phyloP scores from a whole-genome alignment of 2,329 filamentous ascomycete species.

The Cladosporium phlei region DNA sequence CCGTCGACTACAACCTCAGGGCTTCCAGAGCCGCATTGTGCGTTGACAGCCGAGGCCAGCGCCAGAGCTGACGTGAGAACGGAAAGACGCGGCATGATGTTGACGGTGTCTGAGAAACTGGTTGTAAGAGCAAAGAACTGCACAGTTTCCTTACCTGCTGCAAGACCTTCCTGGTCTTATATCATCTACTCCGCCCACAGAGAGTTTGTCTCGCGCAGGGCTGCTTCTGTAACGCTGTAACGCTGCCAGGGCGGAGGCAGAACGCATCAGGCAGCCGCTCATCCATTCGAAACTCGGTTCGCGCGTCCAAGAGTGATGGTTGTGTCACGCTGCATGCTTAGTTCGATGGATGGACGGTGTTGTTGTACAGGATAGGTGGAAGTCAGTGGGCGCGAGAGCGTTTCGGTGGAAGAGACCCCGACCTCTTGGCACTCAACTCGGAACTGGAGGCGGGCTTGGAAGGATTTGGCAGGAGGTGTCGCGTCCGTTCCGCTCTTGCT shows the following conservation, averaged over 20 bases:
- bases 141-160: neutral
- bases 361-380: conserved; percentile 10
- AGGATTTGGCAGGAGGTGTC: conserved; percentile 4
- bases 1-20: conserved; percentile 47
- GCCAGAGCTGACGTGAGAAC: conserved; percentile 41
- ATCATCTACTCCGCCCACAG: neutral
- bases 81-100: conserved; percentile 37
- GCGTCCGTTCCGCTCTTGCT: too few species aligned
- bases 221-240: neutral
- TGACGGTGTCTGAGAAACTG: conserved; percentile 18
- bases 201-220: too few species aligned
- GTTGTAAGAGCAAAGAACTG: neutral
- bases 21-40: conserved; percentile 46
- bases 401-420: conserved; percentile 10
- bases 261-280: neutral
- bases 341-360: neutral
- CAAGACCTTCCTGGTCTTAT: neutral
- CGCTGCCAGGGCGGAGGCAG: neutral
- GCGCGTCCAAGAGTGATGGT: neutral
- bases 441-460: conserved; percentile 2
- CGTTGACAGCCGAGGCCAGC: conserved; percentile 35
- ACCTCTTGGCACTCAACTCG: conserved; percentile 10
- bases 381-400: neutral
- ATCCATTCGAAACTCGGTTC: conserved; percentile 1
- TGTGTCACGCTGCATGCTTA: conserved; percentile 10